A percentile compares a stretch with the other conserved stretches of the same genome.
phyloP scores from a whole-genome alignment of 1,284 basidiomycete genomes.

The Chondrostereum purpureum region DNA sequence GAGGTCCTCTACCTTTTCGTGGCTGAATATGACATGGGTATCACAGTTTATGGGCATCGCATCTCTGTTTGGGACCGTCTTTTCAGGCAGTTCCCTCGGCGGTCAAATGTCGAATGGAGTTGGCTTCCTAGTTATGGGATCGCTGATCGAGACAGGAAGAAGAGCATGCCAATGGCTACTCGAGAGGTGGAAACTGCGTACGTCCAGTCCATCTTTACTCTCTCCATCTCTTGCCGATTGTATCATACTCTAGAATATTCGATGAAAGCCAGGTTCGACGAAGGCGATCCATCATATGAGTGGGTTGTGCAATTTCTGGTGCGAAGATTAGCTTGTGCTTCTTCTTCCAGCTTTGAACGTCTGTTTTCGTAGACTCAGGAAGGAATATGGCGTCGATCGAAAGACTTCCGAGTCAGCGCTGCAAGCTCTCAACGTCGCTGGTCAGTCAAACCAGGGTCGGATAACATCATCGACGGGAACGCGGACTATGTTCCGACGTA shows the following conservation, averaged over 20 bases:
- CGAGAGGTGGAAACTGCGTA: constrained; percentile 36
- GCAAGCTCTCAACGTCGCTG: constrained; percentile 38
- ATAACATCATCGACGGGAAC: constrained; percentile 13
- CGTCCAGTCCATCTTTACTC: constrained; percentile 17
- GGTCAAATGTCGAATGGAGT: constrained; percentile 17
- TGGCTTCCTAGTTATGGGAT: constrained; percentile 35
- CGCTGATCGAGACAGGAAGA: constrained; percentile 37
- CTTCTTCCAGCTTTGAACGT: constrained; percentile 1
- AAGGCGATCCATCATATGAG: constrained; percentile 44
- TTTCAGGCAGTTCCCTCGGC: constrained; percentile 20
- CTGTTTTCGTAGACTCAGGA: constrained; percentile 32
- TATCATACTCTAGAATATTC: constrained; percentile 30
- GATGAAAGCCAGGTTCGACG: constrained; percentile 37
- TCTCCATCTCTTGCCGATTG: constrained; percentile 1
- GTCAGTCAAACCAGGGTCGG: constrained; percentile 25
- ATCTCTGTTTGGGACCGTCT: constrained; percentile 26
- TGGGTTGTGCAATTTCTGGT: constrained; percentile 44
- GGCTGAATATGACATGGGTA: constrained; percentile 5
- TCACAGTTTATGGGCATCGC: constrained; percentile 8
- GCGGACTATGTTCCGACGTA: constrained; percentile 44
- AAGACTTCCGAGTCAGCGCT: constrained; percentile 37
- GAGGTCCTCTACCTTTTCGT: too few species aligned
- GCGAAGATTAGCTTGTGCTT: too few species aligned
- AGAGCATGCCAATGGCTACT: constrained; percentile 38
- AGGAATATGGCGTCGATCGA: constrained; percentile 41